Base-by-base conservation (phyloP, 2,329 filamentous ascomycete species). In the Stachybotrys elegans region DNA sequence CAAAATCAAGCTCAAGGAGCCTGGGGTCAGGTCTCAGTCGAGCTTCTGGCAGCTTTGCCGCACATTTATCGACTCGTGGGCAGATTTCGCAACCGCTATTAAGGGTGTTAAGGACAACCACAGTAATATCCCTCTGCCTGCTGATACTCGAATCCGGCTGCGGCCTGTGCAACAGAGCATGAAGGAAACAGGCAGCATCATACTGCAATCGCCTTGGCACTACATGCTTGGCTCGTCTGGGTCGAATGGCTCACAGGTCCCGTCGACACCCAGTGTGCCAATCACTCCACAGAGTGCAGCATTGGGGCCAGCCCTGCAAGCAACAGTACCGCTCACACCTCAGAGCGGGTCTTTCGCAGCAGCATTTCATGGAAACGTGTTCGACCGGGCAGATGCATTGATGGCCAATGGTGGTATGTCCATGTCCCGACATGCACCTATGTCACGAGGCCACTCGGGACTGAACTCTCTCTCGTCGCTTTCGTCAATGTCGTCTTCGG, bases 211-310 rank as follows among this genome's bases (percentile, higher is more conserved):
- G 1, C 78, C 78, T 0, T 82, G 78, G 78, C 65, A 70, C 6
- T 71, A 76, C 43, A 65, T 74, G 32, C 46, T 66, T 43, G 56
- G 45, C 19, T 55, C 46, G 6, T 43, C 45, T 5, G 39, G 45
- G 31, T 40, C 21, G 13, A 22, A 22, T 16, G 22, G 22, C 22
- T 23, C 20, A 13, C 22, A 21, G 22, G 21, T 25, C 21, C 37
- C 37, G 6, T 13, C 60, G 17, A 58, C 51, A 45, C 58, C 48
- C 13, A 56, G 60, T 43, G 58, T 70, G 29, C 90, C 91, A 8
- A 89, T 93, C 57, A 96, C 91, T 2, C 91, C 92, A 7, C 78
- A 95, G 49, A 93, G 88, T 55, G 91, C 90, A 14, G 91, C 91
- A 2, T 73, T 96, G 5, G 92, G 91, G 1, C 89, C 91, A 6